Evolutionary conservation across 257 asterid species (phyloP), one percentile per base, ranked within the genome.

Genomic region (Salvia splendens): DNA sequence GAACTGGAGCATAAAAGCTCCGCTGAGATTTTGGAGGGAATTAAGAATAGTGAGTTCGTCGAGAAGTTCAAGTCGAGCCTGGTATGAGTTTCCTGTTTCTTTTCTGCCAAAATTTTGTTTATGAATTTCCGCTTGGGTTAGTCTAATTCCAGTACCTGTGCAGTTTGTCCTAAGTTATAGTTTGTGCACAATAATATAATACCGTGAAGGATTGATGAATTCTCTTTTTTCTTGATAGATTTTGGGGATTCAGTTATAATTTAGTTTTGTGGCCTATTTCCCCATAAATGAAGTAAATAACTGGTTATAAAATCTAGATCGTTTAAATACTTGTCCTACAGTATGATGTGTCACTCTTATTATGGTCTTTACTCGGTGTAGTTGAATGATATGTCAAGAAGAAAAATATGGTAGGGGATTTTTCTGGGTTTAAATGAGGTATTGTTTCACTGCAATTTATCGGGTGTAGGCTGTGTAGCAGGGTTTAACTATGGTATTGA

Each of bases 11-110:
- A 83, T 54, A 94, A 86, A 81, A 82, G 89, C 73, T 86, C 97
- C 28, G 74, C 75, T 36, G 99, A 87, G 81, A 87, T 91, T 69
- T 40, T 94, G 42, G 86, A 87, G 76, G 96, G 95, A 72, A 87
- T 94, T 71, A 94, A 81, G 94, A 91, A 89, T 50, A 84, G 96
- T 67, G 96, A 94, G 81, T 86, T 94, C 51, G 86, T 91, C 59
- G 98, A 71, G 80, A 94, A 94, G 76, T 77, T 87, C 33, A 94
- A 94, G 79, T 91, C 98, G 30, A 87, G 98, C 75, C 84, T 91
- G 97, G 99, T 94, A 85, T 6, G 82, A 38, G 7, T 66, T 67
- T 53, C 71, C 28, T 42, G 40, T 59, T 73, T 61, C 56, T 60
- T 59, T 71, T 52, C 5, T 46, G 15, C 12, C n/a, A 41, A 11